phyloP scores from a whole-genome alignment of 768 basidiomycete genomes.

The Leccinum sublutescens region DNA sequence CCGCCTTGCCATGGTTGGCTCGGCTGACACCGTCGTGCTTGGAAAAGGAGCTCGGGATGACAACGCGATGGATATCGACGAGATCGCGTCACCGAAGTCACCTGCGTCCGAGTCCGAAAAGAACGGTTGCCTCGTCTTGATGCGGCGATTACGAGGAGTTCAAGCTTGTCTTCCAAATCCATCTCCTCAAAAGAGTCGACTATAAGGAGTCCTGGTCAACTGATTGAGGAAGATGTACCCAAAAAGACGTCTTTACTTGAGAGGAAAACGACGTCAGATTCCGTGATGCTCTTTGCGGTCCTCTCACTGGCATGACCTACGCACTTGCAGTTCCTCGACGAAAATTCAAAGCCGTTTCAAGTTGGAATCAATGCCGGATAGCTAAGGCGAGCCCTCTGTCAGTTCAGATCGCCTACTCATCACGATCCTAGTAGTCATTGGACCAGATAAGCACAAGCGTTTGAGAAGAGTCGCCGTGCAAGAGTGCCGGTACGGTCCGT shows the following conservation, averaged over 20 bases:
- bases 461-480: no score
- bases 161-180: constrained; percentile 27
- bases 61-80: constrained; percentile 55
- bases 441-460: no score
- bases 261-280: constrained; percentile 58
- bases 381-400: no score
- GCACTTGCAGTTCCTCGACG: no score
- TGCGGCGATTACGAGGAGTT: constrained; percentile 23
- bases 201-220: constrained; percentile 26
- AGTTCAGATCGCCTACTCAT: no score
- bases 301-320: no score
- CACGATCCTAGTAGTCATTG: no score
- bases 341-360: no score
- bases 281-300: constrained; percentile 79
- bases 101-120: constrained; percentile 36
- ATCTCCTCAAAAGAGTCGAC: constrained; percentile 30
- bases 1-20: constrained; percentile 24
- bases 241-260: constrained; percentile 60
- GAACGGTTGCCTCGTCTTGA: constrained; percentile 37
- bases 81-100: constrained; percentile 29
- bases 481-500: no score
- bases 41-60: constrained; percentile 66
- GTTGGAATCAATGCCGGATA: no score
- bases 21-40: constrained; percentile 51
- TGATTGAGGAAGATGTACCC: constrained; percentile 24